These are phyloP conservation scores for Pseudopyrenochaeta lycopersici DNA, from an alignment of 2,329 filamentous ascomycete genomes.

Conservation along the genomic window DNA sequence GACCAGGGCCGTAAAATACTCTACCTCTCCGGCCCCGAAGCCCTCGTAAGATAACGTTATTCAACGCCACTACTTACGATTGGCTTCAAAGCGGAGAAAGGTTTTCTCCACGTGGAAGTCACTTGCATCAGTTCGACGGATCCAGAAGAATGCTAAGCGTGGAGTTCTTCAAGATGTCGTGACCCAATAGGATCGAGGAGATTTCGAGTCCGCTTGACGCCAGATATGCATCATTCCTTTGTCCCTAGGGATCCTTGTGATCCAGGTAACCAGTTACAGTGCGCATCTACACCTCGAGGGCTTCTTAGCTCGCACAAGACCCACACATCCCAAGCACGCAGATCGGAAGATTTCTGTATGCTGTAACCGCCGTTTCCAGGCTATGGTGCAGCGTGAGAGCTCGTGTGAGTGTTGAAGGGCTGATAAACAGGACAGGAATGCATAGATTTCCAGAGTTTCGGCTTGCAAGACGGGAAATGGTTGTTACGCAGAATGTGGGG, in stretches of 20 bases:
- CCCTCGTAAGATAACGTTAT: too few species aligned
- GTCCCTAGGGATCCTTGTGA: constrained; percentile 15
- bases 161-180: neutral
- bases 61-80: too few species aligned
- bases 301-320: constrained; percentile 26
- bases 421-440: neutral
- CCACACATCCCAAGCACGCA: constrained; percentile 21
- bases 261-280: constrained; percentile 34
- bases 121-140: neutral
- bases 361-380: constrained; percentile 27
- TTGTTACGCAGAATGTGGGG: constrained; percentile 12
- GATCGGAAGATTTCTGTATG: constrained; percentile 21
- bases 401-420: neutral
- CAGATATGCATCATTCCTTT: constrained; percentile 22
- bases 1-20: too few species aligned
- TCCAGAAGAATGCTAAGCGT: neutral
- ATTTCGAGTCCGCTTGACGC: constrained; percentile 4
- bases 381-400: constrained; percentile 15
- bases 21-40: too few species aligned
- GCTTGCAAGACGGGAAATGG: constrained; percentile 4
- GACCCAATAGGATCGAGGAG: constrained; percentile 5
- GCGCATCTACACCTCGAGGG: constrained; percentile 24
- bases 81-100: too few species aligned
- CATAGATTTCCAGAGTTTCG: neutral
- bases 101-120: too few species aligned